Conservation (phyloP, 176 grass and related monocot species). For the Oryza glaberrima region DNA sequence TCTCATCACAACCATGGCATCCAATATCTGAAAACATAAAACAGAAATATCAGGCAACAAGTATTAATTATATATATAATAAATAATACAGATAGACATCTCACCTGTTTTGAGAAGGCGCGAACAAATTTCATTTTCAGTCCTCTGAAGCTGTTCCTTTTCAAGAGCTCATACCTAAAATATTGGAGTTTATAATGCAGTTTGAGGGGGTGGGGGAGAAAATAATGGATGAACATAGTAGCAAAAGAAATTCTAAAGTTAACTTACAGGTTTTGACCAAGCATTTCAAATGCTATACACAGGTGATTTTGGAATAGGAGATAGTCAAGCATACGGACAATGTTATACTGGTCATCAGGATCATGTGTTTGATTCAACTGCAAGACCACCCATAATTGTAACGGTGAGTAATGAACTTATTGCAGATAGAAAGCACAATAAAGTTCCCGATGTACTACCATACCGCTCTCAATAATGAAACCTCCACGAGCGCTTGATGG, state of each 20-base stretch:
- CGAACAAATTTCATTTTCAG: conserved; percentile 75
- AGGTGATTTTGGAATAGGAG: conserved; percentile 81
- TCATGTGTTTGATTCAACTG: conserved; percentile 92
- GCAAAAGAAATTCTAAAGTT: neutral
- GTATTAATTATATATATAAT: conserved; percentile 25
- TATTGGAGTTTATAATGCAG: conserved; percentile 20
- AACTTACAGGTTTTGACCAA: conserved; percentile 95
- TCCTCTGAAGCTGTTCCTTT: conserved; percentile 88
- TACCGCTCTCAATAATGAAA: conserved; percentile 87
- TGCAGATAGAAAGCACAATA: conserved; percentile 20
- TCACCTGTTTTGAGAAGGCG: conserved; percentile 94
- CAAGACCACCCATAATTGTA: conserved; percentile 40
- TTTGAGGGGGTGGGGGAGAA: neutral
- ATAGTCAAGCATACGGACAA: conserved; percentile 95
- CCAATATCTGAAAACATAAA: conserved; percentile 74
- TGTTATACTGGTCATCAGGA: conserved; percentile 91
- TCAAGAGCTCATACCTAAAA: conserved; percentile 89
- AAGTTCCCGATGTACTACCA: conserved; percentile 16
- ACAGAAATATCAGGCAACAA: conserved; percentile 31
- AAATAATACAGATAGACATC: neutral
- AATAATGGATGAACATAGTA: neutral
- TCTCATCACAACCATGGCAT: conserved; percentile 93
- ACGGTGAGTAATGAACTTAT: neutral
- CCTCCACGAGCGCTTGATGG: conserved; percentile 76
- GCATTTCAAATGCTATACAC: conserved; percentile 98